Evolutionary conservation across 2,329 filamentous ascomycete species (phyloP).

Genomic region (Zopfia rhizophila): DNA sequence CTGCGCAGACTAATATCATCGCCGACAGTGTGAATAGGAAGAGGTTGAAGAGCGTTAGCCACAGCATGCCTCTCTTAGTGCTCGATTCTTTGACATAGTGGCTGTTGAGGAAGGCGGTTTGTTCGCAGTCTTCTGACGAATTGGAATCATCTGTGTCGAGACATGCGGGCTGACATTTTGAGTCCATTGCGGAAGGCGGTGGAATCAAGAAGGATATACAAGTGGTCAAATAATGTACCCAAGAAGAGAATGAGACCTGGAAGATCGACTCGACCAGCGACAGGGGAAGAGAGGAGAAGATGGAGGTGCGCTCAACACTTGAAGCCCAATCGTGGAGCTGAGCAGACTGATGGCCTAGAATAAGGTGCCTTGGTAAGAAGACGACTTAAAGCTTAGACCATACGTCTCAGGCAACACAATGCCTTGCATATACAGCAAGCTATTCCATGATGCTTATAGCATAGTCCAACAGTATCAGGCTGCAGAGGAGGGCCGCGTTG

Average conservation of each 20-base stretch:
- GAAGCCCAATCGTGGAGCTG: constrained; percentile 8
- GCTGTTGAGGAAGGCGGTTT: constrained; percentile 40
- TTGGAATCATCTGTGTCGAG: constrained; percentile 18
- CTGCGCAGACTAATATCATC: constrained; percentile 41
- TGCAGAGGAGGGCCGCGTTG: too few species aligned
- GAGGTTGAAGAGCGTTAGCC: constrained; percentile 45
- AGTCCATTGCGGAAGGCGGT: not conserved
- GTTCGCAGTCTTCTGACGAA: constrained; percentile 37
- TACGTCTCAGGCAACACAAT: not conserved
- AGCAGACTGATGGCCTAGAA: constrained; percentile 7
- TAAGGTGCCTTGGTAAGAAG: constrained; percentile 5
- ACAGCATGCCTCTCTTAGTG: constrained; percentile 37
- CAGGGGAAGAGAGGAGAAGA: constrained; percentile 11
- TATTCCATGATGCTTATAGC: too few species aligned
- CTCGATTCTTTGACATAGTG: constrained; percentile 32
- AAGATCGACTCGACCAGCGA: constrained; percentile 32
- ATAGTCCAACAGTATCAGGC: too few species aligned
- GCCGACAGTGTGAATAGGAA: constrained; percentile 46
- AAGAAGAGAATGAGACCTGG: not conserved
- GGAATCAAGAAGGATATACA: not conserved
- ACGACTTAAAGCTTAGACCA: too few species aligned
- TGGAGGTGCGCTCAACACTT: constrained; percentile 23
- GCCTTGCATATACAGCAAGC: too few species aligned
- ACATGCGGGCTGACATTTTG: too few species aligned
- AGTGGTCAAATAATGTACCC: constrained; percentile 21